These are phyloP conservation scores for Capronia coronata DNA, from an alignment of 2,329 filamentous ascomycete species.

Conservation along the genomic window DNA sequence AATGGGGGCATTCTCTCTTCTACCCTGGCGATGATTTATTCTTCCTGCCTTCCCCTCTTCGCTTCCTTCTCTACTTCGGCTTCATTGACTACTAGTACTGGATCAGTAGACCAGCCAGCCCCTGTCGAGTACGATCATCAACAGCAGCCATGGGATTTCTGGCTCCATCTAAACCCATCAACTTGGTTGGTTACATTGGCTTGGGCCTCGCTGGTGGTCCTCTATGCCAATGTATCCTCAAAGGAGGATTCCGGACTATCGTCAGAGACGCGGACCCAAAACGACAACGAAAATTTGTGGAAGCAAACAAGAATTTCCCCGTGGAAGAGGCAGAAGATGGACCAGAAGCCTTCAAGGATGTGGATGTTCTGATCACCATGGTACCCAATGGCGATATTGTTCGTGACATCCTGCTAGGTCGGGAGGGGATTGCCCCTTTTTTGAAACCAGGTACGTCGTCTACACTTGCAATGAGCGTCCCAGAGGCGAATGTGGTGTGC, in stretches of 20 bases:
- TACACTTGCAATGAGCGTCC: background rate
- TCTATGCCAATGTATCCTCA: conserved; percentile 32
- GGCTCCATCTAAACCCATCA: too few species aligned
- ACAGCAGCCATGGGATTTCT: too few species aligned
- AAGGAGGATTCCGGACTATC: conserved; percentile 30
- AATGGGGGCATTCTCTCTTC: too few species aligned
- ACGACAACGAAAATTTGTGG: conserved; percentile 23
- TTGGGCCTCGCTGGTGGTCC: conserved; percentile 32
- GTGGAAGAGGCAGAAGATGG: conserved; percentile 28
- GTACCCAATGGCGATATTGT: conserved; percentile 32
- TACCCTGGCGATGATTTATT: too few species aligned
- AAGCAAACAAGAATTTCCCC: conserved; percentile 5
- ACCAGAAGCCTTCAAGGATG: conserved; percentile 28
- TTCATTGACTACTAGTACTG: too few species aligned
- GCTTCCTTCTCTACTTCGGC: too few species aligned
- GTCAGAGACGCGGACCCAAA: conserved; percentile 31
- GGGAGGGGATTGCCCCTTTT: conserved; percentile 24
- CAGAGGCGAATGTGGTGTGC: too few species aligned
- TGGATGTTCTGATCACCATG: conserved; percentile 32
- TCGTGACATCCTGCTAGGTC: conserved; percentile 29
- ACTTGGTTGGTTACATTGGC: conserved; percentile 31
- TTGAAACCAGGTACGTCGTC: conserved; percentile 20
- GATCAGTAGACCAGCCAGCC: too few species aligned
- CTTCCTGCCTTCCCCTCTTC: too few species aligned
- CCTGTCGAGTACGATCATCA: too few species aligned